Evolutionary conservation across 495 filamentous ascomycete genomes (phyloP).

Genomic region (Talaromyces liani): DNA sequence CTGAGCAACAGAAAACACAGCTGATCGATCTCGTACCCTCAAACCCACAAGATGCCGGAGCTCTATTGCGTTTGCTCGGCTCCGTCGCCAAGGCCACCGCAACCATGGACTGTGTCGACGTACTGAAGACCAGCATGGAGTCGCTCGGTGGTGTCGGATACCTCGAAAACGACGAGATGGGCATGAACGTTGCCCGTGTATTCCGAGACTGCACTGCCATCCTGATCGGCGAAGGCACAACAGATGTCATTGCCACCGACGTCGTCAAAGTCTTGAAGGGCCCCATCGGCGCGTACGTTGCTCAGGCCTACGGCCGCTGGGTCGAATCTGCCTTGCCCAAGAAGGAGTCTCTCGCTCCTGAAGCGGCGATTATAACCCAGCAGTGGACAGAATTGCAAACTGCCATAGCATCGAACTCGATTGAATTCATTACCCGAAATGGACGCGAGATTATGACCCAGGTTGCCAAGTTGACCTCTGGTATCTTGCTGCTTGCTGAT

Average conservation of each 20-base stretch:
- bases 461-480: conserved; percentile 5
- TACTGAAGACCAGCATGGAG: conserved; percentile 49
- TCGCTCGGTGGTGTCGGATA: conserved; percentile 58
- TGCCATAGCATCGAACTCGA: background rate
- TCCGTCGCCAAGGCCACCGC: conserved; percentile 49
- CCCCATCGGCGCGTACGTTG: conserved; percentile 20
- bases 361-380: background rate
- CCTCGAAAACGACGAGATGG: conserved; percentile 43
- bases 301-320: conserved; percentile 27
- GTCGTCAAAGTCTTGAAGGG: conserved; percentile 41
- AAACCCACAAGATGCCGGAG: background rate
- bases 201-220: conserved; percentile 39
- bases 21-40: conserved; percentile 3
- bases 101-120: conserved; percentile 38
- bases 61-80: conserved; percentile 48
- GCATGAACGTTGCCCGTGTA: conserved; percentile 50
- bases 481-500: conserved; percentile 10
- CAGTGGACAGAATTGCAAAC: conserved; percentile 1
- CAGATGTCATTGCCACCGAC: conserved; percentile 51
- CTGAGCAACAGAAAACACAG: conserved; percentile 18
- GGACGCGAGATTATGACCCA: conserved; percentile 9
- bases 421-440: background rate
- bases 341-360: background rate
- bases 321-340: conserved; percentile 11
- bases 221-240: conserved; percentile 62